Evolutionary conservation across 2,329 filamentous ascomycete genomes (phyloP).

Genomic region (Botrytis aclada): DNA sequence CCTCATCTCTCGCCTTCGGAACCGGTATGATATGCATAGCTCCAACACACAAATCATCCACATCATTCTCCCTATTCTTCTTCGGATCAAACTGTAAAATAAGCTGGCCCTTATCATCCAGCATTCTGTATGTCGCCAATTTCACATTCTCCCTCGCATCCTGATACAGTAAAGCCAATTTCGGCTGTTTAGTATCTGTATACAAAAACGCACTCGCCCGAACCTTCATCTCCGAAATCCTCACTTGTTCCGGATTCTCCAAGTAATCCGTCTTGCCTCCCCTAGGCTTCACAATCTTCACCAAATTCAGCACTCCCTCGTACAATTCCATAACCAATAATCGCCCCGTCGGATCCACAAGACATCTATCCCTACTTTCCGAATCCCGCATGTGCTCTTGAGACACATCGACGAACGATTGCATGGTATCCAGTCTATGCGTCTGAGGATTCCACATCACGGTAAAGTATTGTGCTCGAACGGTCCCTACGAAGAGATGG

Average conservation of each 20-base stretch:
- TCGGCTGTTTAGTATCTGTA: constrained; percentile 52
- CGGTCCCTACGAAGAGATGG: constrained; percentile 88
- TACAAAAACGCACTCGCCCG: constrained; percentile 64
- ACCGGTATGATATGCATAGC: constrained; percentile 63
- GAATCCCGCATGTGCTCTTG: constrained; percentile 69
- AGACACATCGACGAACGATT: constrained; percentile 49
- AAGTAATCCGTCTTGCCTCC: constrained; percentile 54
- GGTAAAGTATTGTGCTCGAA: constrained; percentile 87
- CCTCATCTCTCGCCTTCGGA: constrained; percentile 52
- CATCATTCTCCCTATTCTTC: constrained; percentile 54
- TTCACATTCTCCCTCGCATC: constrained; percentile 57
- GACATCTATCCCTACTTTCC: constrained; percentile 76
- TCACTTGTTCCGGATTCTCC: constrained; percentile 57
- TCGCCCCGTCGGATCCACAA: constrained; percentile 75
- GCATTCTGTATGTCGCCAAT: constrained; percentile 58
- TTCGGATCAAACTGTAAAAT: constrained; percentile 51
- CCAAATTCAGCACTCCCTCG: constrained; percentile 63
- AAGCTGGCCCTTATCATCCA: constrained; percentile 54
- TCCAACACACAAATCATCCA: constrained; percentile 53
- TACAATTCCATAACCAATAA: constrained; percentile 67
- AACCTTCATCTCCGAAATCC: constrained; percentile 66
- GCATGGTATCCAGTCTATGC: constrained; percentile 49
- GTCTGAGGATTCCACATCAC: constrained; percentile 71
- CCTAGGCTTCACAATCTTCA: constrained; percentile 56
- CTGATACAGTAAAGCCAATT: constrained; percentile 63